Conservation (phyloP, 2,329 filamentous ascomycete genomes). For the Trichothecium roseum region DNA sequence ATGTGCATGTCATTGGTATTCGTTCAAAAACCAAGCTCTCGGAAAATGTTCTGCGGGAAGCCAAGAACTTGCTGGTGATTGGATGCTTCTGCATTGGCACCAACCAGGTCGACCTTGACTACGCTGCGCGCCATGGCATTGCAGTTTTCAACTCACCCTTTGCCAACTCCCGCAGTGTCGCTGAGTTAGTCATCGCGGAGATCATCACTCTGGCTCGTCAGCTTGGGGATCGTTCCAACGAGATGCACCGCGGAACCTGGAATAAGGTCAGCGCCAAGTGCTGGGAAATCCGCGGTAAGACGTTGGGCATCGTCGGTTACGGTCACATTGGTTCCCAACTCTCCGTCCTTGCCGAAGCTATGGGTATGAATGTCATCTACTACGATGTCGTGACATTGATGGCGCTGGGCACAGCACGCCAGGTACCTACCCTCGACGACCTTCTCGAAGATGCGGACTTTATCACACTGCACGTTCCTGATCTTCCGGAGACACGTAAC, state of each 20-base stretch:
- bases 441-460: slow-evolving; percentile 80
- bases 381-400: slow-evolving; percentile 93
- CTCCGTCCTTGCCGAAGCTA: slow-evolving; percentile 88
- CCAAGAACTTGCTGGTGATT: slow-evolving; percentile 89
- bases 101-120: slow-evolving; percentile 84
- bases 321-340: slow-evolving; percentile 95
- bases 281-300: slow-evolving; percentile 98
- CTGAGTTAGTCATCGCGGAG: slow-evolving; percentile 89
- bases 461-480: slow-evolving; percentile 88
- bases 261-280: slow-evolving; percentile 96
- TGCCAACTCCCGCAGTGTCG: slow-evolving; percentile 93
- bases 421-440: slow-evolving; percentile 67
- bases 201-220: slow-evolving; percentile 89
- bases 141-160: slow-evolving; percentile 99
- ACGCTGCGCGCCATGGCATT: slow-evolving; percentile 74
- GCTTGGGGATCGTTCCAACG: slow-evolving; percentile 82
- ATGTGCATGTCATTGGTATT: slow-evolving; percentile 96
- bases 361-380: slow-evolving; percentile 98
- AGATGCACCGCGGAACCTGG: slow-evolving; percentile 92
- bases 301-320: slow-evolving; percentile 90
- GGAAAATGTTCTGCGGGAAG: slow-evolving; percentile 72
- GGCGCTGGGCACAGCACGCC: slow-evolving; percentile 79
- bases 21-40: slow-evolving; percentile 95
- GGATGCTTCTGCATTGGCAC: slow-evolving; percentile 99
- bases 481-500: slow-evolving; percentile 83